A percentile compares a stretch with the other conserved stretches of the same genome.
Conservation (phyloP, 2,329 filamentous ascomycete species). For the Colletotrichum gloeosporioides region DNA sequence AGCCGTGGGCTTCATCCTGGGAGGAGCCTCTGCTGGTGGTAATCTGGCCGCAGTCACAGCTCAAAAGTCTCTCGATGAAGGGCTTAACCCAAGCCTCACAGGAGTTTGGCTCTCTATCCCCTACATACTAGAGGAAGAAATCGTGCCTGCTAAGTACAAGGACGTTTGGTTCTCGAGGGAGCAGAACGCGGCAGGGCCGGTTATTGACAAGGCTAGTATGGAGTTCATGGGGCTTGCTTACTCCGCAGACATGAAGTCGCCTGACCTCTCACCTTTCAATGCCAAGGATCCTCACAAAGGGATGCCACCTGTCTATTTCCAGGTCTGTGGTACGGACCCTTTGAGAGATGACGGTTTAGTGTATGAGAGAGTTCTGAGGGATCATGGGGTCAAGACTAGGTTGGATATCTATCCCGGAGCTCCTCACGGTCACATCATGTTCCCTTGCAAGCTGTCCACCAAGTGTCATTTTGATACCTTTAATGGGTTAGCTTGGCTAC, state of each 20-base stretch:
- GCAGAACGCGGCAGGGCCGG: constrained; percentile 44
- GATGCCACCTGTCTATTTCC: constrained; percentile 52
- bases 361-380: constrained; percentile 52
- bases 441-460: neutral
- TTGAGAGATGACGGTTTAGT: constrained; percentile 57
- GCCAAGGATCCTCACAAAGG: constrained; percentile 30
- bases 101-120: constrained; percentile 10
- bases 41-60: constrained; percentile 26
- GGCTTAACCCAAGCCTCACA: neutral
- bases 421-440: neutral
- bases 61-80: neutral
- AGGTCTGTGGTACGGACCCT: constrained; percentile 55
- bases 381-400: constrained; percentile 47
- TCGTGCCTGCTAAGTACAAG: constrained; percentile 39
- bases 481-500: neutral
- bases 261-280: constrained; percentile 36
- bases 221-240: constrained; percentile 32
- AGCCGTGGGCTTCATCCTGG: constrained; percentile 21
- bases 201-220: constrained; percentile 32
- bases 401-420: neutral
- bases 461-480: neutral
- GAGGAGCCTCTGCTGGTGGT: constrained; percentile 32
- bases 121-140: neutral
- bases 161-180: constrained; percentile 39
- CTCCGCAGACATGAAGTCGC: constrained; percentile 30